These are phyloP conservation scores for Prototheca wickerhamii DNA, from an alignment of 163 green algal genomes.

Conservation along the genomic window DNA sequence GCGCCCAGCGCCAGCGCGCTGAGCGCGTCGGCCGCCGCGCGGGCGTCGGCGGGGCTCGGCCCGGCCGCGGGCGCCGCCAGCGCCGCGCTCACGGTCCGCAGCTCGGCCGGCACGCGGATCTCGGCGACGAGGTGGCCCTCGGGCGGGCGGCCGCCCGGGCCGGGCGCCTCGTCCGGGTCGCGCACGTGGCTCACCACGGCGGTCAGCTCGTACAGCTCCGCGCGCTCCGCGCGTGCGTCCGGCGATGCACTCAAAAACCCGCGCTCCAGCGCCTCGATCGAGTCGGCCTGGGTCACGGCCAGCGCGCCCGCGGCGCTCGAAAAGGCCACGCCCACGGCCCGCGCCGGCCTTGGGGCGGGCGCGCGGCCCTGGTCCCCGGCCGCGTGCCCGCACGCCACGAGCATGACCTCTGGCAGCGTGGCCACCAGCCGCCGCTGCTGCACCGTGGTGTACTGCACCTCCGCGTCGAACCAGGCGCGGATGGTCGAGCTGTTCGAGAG, in stretches of 20 bases:
- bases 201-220: constrained; percentile 56
- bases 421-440: constrained; percentile 33
- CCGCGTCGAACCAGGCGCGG: constrained; percentile 70
- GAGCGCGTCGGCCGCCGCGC: neutral
- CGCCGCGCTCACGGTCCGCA: neutral
- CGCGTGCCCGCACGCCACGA: constrained; percentile 35
- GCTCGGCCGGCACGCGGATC: constrained; percentile 37
- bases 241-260: too few relatives aligned
- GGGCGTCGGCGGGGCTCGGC: neutral
- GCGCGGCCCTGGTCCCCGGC: too few relatives aligned
- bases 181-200: constrained; percentile 56
- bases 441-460: constrained; percentile 53
- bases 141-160: constrained; percentile 7
- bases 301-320: neutral
- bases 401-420: constrained; percentile 37
- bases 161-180: constrained; percentile 30
- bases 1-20: too few relatives aligned
- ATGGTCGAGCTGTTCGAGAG: constrained; percentile 35
- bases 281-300: neutral
- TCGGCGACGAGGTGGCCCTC: constrained; percentile 66
- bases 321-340: too few relatives aligned
- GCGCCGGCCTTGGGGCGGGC: too few relatives aligned
- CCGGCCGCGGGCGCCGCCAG: neutral
- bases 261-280: neutral
- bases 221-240: constrained; percentile 1